Evolutionary conservation across 2,329 filamentous ascomycete species (phyloP).

Genomic region (Plectosphaerella sp.): DNA sequence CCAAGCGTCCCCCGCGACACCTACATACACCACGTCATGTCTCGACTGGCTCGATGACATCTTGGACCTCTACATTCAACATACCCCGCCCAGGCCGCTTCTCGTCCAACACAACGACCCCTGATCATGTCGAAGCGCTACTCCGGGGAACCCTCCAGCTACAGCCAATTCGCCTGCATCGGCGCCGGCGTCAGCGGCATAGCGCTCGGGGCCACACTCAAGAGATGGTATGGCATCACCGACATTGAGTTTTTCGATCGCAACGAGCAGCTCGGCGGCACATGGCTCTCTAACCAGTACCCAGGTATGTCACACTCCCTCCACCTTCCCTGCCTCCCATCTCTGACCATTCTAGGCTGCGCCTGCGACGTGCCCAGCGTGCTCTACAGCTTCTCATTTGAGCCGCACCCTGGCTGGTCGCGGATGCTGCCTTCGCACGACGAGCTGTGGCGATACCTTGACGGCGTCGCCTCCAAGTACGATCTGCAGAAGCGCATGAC

Average conservation of each 20-base stretch:
- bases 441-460: constrained; percentile 56
- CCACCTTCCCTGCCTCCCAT: too few relatives aligned
- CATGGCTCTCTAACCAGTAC: constrained; percentile 61
- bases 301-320: constrained; percentile 32
- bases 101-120: too few relatives aligned
- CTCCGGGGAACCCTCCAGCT: constrained; percentile 9
- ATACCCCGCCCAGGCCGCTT: too few relatives aligned
- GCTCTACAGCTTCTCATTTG: constrained; percentile 59
- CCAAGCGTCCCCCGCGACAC: too few relatives aligned
- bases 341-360: constrained; percentile 14
- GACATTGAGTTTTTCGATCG: constrained; percentile 59
- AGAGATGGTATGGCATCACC: constrained; percentile 51
- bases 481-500: constrained; percentile 31
- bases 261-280: constrained; percentile 54
- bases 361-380: constrained; percentile 56
- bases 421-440: constrained; percentile 48
- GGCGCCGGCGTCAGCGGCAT: constrained; percentile 61
- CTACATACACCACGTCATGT: too few relatives aligned
- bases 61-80: too few relatives aligned
- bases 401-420: constrained; percentile 56
- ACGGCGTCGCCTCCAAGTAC: constrained; percentile 43
- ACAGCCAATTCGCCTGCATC: constrained; percentile 40
- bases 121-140: too few relatives aligned
- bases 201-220: constrained; percentile 54
- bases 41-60: too few relatives aligned